These are phyloP conservation scores for Magnolia kwangsiensis DNA, from an alignment of 164 flowering plant genomes.

Conservation along the genomic window DNA sequence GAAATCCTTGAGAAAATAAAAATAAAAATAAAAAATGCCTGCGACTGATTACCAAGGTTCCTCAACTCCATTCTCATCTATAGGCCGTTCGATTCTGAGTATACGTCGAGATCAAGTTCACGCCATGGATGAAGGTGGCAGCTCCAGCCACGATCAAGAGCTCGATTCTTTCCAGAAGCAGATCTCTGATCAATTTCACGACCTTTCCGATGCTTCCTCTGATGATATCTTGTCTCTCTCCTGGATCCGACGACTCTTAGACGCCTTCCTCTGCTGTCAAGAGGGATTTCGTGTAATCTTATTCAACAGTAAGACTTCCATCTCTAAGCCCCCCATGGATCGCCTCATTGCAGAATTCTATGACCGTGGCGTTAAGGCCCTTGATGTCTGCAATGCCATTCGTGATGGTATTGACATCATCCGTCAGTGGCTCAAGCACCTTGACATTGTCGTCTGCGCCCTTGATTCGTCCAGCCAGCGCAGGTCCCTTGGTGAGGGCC, in stretches of 20 bases:
- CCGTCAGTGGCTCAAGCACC: conserved; percentile 70
- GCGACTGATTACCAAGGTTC: conserved; percentile 72
- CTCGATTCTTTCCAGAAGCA: conserved; percentile 67
- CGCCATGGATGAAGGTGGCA: conserved; percentile 40
- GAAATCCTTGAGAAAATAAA: too few species aligned
- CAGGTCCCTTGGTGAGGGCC: conserved; percentile 67
- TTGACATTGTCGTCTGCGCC: conserved; percentile 74
- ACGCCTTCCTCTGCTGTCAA: conserved; percentile 64
- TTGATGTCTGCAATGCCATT: conserved; percentile 86
- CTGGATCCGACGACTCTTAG: conserved; percentile 72
- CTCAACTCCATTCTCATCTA: conserved; percentile 27
- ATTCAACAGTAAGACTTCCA: conserved; percentile 26
- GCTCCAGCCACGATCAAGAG: conserved; percentile 34
- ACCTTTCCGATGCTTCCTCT: conserved; percentile 21
- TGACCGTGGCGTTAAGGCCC: conserved; percentile 74
- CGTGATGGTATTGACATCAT: conserved; percentile 84
- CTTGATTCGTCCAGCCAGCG: conserved; percentile 26
- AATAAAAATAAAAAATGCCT: conserved; percentile 44
- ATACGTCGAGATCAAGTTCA: conserved; percentile 69
- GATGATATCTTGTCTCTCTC: conserved; percentile 60
- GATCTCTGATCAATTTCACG: conserved; percentile 52
- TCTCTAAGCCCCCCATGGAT: conserved; percentile 54
- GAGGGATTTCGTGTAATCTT: conserved; percentile 68
- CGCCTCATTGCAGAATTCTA: conserved; percentile 51
- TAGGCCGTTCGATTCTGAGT: conserved; percentile 64